Base-by-base conservation (phyloP, 2,329 filamentous ascomycete species). In the Phaeophleospora eucalypticola region DNA sequence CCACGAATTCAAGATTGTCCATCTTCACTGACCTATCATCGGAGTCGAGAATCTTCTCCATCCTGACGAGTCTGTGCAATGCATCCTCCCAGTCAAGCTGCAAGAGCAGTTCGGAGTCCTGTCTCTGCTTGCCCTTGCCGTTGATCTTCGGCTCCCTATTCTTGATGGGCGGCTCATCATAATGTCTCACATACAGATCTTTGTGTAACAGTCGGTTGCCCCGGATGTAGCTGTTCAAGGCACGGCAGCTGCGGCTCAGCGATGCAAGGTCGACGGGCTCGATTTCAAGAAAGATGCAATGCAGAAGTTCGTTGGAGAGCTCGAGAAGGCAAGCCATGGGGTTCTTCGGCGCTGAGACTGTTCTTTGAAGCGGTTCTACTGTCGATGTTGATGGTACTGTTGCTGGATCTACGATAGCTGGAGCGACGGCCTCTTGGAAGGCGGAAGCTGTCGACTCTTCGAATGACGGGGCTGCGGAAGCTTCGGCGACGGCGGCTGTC, bases 261-360 rank as follows among this genome's bases (percentile, higher is more conserved):
- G 66, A 61, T 1, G 72, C 69, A 7, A 87, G 66, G 52, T 86
- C 83, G 34, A 66, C 63, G 1, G 81, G 79, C 20, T 77, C 66
- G 32, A 84, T 71, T 54, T 75, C 72, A 47, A 63, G 66, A 52
- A 87, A 70, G 53, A 87, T 79, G 58, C 76, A 70, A 58, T 84
- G 79, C 19, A 86, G 62, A 35, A 86, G 73, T 69, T 87, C 84
- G 4, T 77, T 71, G 7, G 82, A 81, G 17, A 84, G 74, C 49
- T 64, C 60, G 21, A 70, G 58, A n/a, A 70, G 58, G 12, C 59
- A 65, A 8, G 67, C 60, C 58, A 70, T 71, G 14, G 43, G 40
- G 36, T 51, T 46, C 6, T 24, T 20, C 1, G 48, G 29, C 9
- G 21, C 2, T 3, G 15, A 29, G 6, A 29, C 12, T 12, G 24